Percentiles rank a stretch among this genome's conserved stretches.
These are phyloP conservation scores for Fremontodendron californicum DNA, from an alignment of 345 rosid genomes.

Conservation along the genomic window DNA sequence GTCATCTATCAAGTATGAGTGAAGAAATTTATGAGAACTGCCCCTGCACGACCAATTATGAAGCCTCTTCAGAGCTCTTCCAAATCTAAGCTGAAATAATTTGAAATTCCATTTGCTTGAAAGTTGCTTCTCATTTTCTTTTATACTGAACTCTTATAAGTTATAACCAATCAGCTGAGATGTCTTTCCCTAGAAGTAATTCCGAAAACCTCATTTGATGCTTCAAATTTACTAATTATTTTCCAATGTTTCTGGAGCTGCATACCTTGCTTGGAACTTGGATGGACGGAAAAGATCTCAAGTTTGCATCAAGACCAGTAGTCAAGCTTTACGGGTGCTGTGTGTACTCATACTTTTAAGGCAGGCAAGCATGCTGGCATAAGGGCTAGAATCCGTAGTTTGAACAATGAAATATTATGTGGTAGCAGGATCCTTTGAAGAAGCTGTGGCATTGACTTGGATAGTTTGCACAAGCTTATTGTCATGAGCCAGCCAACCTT, in stretches of 20 bases:
- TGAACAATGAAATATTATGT: neutral
- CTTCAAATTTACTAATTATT: neutral
- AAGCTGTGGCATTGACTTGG: neutral
- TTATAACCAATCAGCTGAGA: neutral
- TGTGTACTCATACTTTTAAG: neutral
- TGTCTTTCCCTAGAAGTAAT: no score
- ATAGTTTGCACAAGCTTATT: neutral
- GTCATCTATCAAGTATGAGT: constrained; percentile 75
- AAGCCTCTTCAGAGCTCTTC: no score
- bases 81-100: constrained; percentile 74
- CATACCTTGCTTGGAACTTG: neutral
- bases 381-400: neutral
- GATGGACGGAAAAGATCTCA: neutral
- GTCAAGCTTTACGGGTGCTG: neutral
- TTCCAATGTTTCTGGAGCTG: constrained; percentile 2
- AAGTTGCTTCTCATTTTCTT: neutral
- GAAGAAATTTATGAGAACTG: constrained; percentile 59
- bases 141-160: neutral
- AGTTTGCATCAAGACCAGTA: neutral
- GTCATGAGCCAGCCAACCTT: no score
- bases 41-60: constrained; percentile 53
- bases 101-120: constrained; percentile 7
- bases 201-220: no score
- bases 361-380: neutral
- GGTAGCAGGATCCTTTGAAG: neutral